Evolutionary conservation across 768 basidiomycete genomes (phyloP).

Genomic region (Kwoniella europaea): DNA sequence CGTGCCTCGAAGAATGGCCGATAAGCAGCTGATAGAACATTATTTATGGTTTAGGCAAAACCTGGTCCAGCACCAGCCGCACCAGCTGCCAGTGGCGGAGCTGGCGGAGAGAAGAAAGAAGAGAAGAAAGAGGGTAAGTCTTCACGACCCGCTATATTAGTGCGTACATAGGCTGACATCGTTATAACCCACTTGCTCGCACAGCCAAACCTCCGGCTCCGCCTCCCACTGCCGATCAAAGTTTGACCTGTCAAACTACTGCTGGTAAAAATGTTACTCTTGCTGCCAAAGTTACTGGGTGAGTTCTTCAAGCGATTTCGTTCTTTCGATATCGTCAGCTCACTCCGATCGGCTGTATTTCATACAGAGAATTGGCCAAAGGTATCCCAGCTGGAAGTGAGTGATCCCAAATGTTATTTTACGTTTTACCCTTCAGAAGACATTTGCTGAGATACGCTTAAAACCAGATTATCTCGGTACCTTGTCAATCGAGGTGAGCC

Average conservation of each 20-base stretch:
- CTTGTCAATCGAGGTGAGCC: constrained; percentile 41
- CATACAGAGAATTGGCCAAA: constrained; percentile 45
- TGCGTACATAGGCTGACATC: too few relatives aligned
- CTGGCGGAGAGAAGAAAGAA: constrained; percentile 24
- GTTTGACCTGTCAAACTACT: constrained; percentile 37
- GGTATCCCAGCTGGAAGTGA: constrained; percentile 52
- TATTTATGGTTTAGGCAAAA: constrained; percentile 16
- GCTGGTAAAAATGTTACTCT: constrained; percentile 47
- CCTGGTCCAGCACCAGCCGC: constrained; percentile 14
- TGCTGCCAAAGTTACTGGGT: constrained; percentile 41
- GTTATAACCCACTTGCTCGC: neutral
- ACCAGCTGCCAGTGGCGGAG: constrained; percentile 19
- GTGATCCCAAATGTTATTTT: constrained; percentile 14
- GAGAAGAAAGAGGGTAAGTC: constrained; percentile 21
- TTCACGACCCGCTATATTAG: too few relatives aligned
- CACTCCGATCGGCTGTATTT: neutral
- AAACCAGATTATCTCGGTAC: constrained; percentile 51
- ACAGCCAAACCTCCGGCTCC: constrained; percentile 15
- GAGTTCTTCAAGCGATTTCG: constrained; percentile 12
- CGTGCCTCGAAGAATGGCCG: neutral
- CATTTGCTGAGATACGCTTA: too few relatives aligned
- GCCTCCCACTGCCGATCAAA: constrained; percentile 24
- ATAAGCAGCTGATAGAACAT: neutral
- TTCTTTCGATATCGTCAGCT: neutral
- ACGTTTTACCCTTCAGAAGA: too few relatives aligned